phyloP scores from a whole-genome alignment of 164 flowering plant genomes.

The Platanus orientalis region DNA sequence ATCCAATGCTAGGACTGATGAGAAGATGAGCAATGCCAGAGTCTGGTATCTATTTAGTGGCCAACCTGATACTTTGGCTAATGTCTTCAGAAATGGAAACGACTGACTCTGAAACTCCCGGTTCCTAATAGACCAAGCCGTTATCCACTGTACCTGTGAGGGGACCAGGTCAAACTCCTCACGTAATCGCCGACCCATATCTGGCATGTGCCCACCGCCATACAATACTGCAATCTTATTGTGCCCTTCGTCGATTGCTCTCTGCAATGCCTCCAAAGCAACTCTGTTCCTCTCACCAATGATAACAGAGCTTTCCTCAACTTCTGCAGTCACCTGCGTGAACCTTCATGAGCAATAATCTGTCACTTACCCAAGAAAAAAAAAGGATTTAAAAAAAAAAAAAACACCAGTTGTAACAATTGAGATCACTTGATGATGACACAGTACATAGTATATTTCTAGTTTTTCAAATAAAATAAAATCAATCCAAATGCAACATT shows the following conservation, averaged over 20 bases:
- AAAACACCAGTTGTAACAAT: background rate
- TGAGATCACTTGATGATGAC: background rate
- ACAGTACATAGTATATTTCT: too few relatives aligned
- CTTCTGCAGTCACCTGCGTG: conserved; percentile 57
- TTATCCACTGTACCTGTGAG: conserved; percentile 68
- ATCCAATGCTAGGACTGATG: conserved; percentile 79
- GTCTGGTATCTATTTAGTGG: conserved; percentile 91
- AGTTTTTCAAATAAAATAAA: too few relatives aligned
- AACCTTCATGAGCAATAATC: conserved; percentile 44
- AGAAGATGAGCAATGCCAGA: conserved; percentile 71
- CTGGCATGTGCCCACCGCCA: conserved; percentile 99
- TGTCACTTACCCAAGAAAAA: background rate
- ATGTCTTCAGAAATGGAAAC: conserved; percentile 56
- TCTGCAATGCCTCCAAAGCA: conserved; percentile 61
- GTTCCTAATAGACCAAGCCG: conserved; percentile 91
- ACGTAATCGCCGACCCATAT: conserved; percentile 74
- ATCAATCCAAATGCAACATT: too few relatives aligned
- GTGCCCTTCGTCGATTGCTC: conserved; percentile 63
- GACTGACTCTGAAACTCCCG: conserved; percentile 43
- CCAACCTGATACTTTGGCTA: conserved; percentile 83
- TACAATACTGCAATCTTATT: conserved; percentile 78
- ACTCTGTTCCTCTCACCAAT: conserved; percentile 92
- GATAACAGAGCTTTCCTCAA: conserved; percentile 84
- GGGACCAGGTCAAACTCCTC: conserved; percentile 83
- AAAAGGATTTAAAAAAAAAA: too few relatives aligned